A percentile compares a stretch with the other conserved stretches of the same genome.
phyloP scores from a whole-genome alignment of 2,329 filamentous ascomycete genomes.

The Knufia fluminis region DNA sequence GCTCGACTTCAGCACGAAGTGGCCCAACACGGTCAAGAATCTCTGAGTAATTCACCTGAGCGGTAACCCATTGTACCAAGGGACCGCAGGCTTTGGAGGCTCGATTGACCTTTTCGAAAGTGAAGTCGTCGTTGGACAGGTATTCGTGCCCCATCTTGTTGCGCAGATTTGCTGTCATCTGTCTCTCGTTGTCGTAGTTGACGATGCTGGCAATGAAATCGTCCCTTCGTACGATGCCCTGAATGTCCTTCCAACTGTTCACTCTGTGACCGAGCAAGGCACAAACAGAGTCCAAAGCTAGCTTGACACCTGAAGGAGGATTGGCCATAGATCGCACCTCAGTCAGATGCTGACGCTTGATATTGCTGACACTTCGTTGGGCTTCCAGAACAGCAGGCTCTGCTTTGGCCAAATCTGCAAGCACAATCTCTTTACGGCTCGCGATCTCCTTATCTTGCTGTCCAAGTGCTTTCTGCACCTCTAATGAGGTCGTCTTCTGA shows the following conservation, averaged over 20 bases:
- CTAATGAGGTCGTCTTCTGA: conserved; percentile 74
- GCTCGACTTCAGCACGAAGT: conserved; percentile 75
- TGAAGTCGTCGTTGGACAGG: conserved; percentile 88
- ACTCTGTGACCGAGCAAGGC: conserved; percentile 85
- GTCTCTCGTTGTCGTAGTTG: conserved; percentile 87
- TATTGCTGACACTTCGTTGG: conserved; percentile 93
- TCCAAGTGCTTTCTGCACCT: conserved; percentile 79
- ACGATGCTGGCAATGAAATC: conserved; percentile 98
- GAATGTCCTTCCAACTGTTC: conserved; percentile 83
- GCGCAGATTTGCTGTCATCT: conserved; percentile 78
- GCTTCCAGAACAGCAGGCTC: conserved; percentile 90
- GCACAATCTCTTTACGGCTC: conserved; percentile 69
- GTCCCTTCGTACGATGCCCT: conserved; percentile 77
- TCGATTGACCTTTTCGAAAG: conserved; percentile 89
- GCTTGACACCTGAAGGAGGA: conserved; percentile 78
- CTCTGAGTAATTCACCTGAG: conserved; percentile 95
- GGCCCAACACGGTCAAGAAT: conserved; percentile 92
- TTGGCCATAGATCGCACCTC: conserved; percentile 97
- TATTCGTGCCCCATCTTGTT: conserved; percentile 89
- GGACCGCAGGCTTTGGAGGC: conserved; percentile 96
- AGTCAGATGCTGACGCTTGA: conserved; percentile 92
- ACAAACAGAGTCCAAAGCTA: conserved; percentile 93
- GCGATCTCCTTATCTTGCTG: conserved; percentile 85
- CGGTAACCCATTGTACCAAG: conserved; percentile 91
- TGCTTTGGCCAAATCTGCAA: conserved; percentile 78